Evolutionary conservation across 1,284 basidiomycete genomes (phyloP), one percentile per base, ranked within the genome.

Genomic region (Malassezia pachydermatis): DNA sequence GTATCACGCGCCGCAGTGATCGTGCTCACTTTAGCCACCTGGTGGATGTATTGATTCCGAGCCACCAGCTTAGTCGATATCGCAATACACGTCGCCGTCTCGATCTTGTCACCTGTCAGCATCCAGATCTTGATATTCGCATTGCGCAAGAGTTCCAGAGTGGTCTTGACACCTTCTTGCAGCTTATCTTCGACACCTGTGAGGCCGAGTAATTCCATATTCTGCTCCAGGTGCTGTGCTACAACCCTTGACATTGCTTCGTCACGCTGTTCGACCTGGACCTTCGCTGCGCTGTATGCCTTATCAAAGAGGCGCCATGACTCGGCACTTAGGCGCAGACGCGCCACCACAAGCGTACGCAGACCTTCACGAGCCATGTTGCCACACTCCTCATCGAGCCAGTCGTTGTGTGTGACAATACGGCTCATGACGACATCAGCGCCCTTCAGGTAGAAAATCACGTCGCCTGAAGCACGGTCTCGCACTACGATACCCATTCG

Each of bases 121-220:
- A 99, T 98, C 94, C 94, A 99, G 48, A 99, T 95, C 77, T 88
- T 95, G 74, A 99, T 83, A 2, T 92, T 92, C 0, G 92, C 94
- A 70, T 98, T 98, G 55, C 90, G 77, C 58, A 99, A 73, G 40
- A 96, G 71, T 74, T 98, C 94, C 54, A 98, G 75, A 0, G 94
- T 96, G 33, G 83, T 80, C 73, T 86, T 90, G 61, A 98, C 92
- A 32, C 92, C 90, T 51, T 96, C 92, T 65, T 99, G 94, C 48
- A 99, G 75, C 73, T 96, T 96, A 73, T 99, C 94, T 73, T 99
- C 94, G 2, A 99, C 94, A 23, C 92, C 94, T 0, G 94, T 99
- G 55, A 98, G 73, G 2, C 92, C 92, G 5, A 96, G 75, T 23
- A 99, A 73, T 71, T 98, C 92, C 25, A 98, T 73, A 56, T 96